A percentile compares a stretch with the other conserved stretches of the same genome.
Conservation (phyloP, 2,329 filamentous ascomycete genomes). For the Ascosphaera apis region DNA sequence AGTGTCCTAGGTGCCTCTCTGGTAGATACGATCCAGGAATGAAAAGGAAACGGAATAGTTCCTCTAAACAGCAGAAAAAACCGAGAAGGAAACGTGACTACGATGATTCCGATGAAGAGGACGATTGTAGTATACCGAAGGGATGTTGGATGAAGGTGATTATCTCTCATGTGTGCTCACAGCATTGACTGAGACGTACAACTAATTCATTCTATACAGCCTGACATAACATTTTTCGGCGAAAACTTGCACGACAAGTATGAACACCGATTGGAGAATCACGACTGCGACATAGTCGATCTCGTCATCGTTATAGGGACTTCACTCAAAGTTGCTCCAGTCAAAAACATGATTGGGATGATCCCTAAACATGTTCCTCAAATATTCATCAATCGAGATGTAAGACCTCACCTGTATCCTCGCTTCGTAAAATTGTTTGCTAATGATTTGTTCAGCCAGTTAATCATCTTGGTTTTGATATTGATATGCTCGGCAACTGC, state of each 20-base stretch:
- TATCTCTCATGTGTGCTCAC: too few species aligned
- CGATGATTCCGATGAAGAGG: slow-evolving; percentile 31
- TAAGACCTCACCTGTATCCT: slow-evolving; percentile 13
- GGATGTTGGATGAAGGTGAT: slow-evolving; percentile 56
- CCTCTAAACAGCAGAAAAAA: slow-evolving; percentile 21
- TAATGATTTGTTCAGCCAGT: slow-evolving; percentile 32
- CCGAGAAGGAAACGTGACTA: slow-evolving; percentile 33
- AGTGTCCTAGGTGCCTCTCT: too few species aligned
- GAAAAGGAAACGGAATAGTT: slow-evolving; percentile 31
- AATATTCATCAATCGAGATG: slow-evolving; percentile 67
- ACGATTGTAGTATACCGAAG: slow-evolving; percentile 41
- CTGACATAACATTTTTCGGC: slow-evolving; percentile 95
- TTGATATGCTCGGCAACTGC: slow-evolving; percentile 87
- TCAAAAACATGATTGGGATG: slow-evolving; percentile 71
- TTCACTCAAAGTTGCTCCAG: slow-evolving; percentile 82
- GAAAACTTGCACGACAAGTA: slow-evolving; percentile 73
- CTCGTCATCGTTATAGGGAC: slow-evolving; percentile 92
- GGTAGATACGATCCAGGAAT: slow-evolving; percentile 28
- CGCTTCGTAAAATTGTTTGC: slow-evolving; percentile 1
- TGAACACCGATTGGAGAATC: slow-evolving; percentile 52
- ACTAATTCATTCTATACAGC: slow-evolving; percentile 21
- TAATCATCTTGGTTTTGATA: slow-evolving; percentile 79
- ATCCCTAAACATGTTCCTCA: slow-evolving; percentile 62
- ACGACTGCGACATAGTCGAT: slow-evolving; percentile 61
- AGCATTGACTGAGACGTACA: background rate